These are phyloP conservation scores for Leishmania gerbilli DNA, from an alignment of 208 protist species.

Conservation along the genomic window DNA sequence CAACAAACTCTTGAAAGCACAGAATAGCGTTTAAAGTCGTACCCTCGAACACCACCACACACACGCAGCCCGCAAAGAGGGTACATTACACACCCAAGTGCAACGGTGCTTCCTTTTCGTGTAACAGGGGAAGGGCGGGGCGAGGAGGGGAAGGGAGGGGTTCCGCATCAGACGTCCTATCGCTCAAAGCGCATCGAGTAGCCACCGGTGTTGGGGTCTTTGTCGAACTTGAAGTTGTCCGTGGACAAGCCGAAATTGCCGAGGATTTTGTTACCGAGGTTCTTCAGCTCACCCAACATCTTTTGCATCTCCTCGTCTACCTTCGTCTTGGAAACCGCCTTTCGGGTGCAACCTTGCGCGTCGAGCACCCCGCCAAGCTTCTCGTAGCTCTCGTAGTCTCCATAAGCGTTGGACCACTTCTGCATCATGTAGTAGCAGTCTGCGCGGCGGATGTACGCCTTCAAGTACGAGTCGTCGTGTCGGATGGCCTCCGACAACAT, in stretches of 20 bases:
- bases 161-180: not conserved
- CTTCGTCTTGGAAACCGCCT: conserved; percentile 75
- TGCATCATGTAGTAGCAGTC: conserved; percentile 87
- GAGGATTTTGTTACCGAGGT: conserved; percentile 96
- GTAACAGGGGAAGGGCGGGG: too few species aligned
- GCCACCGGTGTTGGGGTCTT: conserved; percentile 92
- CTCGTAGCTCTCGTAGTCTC: conserved; percentile 90
- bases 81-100: not conserved
- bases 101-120: not conserved
- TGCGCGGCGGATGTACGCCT: conserved; percentile 86
- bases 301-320: conserved; percentile 94
- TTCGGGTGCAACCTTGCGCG: conserved; percentile 41
- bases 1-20: not conserved
- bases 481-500: conserved; percentile 86
- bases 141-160: not conserved
- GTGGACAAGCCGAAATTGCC: conserved; percentile 96
- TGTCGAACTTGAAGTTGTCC: conserved; percentile 98
- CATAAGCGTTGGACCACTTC: conserved; percentile 85
- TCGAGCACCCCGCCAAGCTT: conserved; percentile 70
- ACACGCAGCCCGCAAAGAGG: not conserved
- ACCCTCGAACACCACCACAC: not conserved
- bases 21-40: not conserved
- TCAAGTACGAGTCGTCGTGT: conserved; percentile 78
- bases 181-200: conserved; percentile 95
- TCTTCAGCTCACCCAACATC: conserved; percentile 96